Evolutionary conservation across 2,329 filamentous ascomycete species (phyloP), one percentile per base, ranked within the genome.

Genomic region (Hypoxylon sp.): DNA sequence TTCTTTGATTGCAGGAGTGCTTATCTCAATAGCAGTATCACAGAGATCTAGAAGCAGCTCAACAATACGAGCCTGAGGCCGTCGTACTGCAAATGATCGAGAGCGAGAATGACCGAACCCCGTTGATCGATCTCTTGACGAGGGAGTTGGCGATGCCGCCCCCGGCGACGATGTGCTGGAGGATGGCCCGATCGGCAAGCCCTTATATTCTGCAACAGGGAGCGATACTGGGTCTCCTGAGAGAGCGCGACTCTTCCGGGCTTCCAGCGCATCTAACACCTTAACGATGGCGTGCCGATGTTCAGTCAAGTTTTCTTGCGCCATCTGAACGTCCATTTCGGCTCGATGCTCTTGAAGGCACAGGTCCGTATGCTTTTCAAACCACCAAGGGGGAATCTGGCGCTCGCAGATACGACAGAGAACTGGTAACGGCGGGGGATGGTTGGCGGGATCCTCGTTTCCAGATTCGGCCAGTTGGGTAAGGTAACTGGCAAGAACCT

Each of bases 321-420:
- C 90, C 85, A 98, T 91, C 78, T 99, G 95, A 3, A 99, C 94
- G 75, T 98, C 95, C 93, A 98, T 97, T 79, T 99, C 96, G 0
- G 96, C 95, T 57, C 92, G 91, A 78, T 99, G 96, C 79, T 99
- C 96, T 78, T 98, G 95, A 61, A 98, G 85, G 77, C 96, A 99
- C 20, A 98, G 84, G 76, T 99, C 97, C 1, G 95, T 97, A 79
- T 99, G 96, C 80, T 98, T 99, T 81, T 99, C 96, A 75, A 99
- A 99, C 97, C 96, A 99, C 96, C 96, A 99, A 0, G 95, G 94
- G 3, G 94, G 94, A 68, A 99, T 98, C 70, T 98, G 94, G 60
- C 96, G 93, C 79, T 99, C 96, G 80, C 96, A 99, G 61, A 99
- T 98, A 58, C 96, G 94, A 80, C 96, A 99, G 14, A 99, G 88